Conservation (phyloP, 192 early-diverging fungal genomes). For the Dispira simplex region DNA sequence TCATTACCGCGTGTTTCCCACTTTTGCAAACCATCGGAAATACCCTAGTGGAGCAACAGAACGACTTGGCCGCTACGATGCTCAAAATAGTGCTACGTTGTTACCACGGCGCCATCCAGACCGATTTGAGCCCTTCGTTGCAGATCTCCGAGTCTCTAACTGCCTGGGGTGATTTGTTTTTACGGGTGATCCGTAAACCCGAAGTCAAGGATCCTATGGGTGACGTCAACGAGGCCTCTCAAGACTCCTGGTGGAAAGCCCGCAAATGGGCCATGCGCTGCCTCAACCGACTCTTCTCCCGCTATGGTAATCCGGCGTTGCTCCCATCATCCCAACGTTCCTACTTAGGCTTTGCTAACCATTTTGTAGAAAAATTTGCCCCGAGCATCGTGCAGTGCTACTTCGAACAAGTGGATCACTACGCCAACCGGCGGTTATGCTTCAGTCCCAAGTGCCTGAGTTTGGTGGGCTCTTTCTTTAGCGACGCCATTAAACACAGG, state of each 20-base stretch:
- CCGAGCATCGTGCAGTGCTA: slow-evolving; percentile 80
- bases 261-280: slow-evolving; percentile 91
- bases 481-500: slow-evolving; percentile 75
- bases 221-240: slow-evolving; percentile 43
- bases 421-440: slow-evolving; percentile 53
- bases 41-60: slow-evolving; percentile 37
- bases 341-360: slow-evolving; percentile 53
- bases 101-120: slow-evolving; percentile 57
- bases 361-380: slow-evolving; percentile 80
- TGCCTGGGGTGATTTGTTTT: slow-evolving; percentile 78
- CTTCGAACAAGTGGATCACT: slow-evolving; percentile 64
- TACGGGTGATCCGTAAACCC: slow-evolving; percentile 60
- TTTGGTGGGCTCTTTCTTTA: slow-evolving; percentile 57
- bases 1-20: slow-evolving; percentile 64
- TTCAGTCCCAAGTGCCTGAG: slow-evolving; percentile 55
- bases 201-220: slow-evolving; percentile 39
- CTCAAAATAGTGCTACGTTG: slow-evolving; percentile 73
- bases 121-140: slow-evolving; percentile 27
- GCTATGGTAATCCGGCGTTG: slow-evolving; percentile 56
- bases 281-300: slow-evolving; percentile 67
- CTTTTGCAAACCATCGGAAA: slow-evolving; percentile 61
- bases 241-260: slow-evolving; percentile 80
- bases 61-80: slow-evolving; percentile 66
- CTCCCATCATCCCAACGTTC: slow-evolving; percentile 29
- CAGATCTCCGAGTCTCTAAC: slow-evolving; percentile 55